Evolutionary conservation across 148 eudicot species (phyloP).

Genomic region (Camellia japonica): DNA sequence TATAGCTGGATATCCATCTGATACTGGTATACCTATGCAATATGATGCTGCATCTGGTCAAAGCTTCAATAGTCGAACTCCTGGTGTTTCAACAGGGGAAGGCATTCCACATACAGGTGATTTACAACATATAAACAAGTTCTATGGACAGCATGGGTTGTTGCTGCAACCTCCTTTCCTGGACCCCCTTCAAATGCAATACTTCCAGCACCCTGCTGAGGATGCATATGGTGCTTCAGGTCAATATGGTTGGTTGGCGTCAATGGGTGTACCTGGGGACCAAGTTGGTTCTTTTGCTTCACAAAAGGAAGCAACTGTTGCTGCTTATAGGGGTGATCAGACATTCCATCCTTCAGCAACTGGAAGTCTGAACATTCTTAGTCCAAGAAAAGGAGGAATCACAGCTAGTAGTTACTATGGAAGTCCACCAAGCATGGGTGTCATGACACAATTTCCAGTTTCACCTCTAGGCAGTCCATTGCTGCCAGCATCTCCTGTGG

Average conservation of each 20-base stretch:
- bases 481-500: conserved; percentile 66
- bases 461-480: conserved; percentile 75
- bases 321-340: conserved; percentile 37
- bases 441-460: conserved; percentile 48
- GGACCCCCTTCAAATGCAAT: conserved; percentile 53
- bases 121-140: conserved; percentile 45
- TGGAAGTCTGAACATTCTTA: conserved; percentile 32
- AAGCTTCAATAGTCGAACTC: conserved; percentile 43
- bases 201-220: conserved; percentile 45
- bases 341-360: conserved; percentile 28
- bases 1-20: conserved; percentile 64
- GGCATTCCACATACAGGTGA: conserved; percentile 43
- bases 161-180: conserved; percentile 38
- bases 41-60: conserved; percentile 49
- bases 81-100: conserved; percentile 47
- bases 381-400: conserved; percentile 44
- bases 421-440: conserved; percentile 44
- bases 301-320: conserved; percentile 30
- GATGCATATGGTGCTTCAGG: conserved; percentile 49
- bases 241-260: conserved; percentile 45
- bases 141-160: conserved; percentile 52
- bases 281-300: conserved; percentile 42
- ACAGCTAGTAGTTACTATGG: conserved; percentile 43
- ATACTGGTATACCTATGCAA: conserved; percentile 45
- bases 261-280: conserved; percentile 37